Evolutionary conservation across 441 rosid species (phyloP), one percentile per base, ranked within the genome.

Genomic region (Pelargonium citronellum): DNA sequence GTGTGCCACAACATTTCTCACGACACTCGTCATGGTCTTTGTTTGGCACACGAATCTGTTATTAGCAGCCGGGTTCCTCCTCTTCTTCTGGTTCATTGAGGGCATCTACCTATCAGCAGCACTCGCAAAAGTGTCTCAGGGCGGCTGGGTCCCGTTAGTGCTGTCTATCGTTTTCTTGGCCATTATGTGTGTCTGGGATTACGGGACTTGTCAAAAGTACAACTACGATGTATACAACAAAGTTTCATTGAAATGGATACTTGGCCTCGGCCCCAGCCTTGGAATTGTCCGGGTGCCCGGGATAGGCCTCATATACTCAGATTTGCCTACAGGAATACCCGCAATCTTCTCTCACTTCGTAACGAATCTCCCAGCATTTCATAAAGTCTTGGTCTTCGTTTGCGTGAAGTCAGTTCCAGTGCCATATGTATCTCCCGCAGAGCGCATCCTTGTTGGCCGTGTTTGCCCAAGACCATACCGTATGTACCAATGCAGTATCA

Each of bases 321-420:
- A 93, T 69, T 78, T 93, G 73, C 97, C 92, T 41, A 89, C 96
- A 4, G 97, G 98, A 41, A 86, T 93, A 62, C 97, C 98, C 70
- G 85, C 97, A 66, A 91, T 89, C 67, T 93, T 93, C 82, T 91
- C 98, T 51, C 98, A 93, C 77, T 93, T 93, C 27, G 95, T 93
- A 7, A 91, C 96, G 37, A 93, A 93, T 79, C 87, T 93, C 66
- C 97, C 97, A 7, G 96, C 98, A 0, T 93, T 93, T 79, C 97
- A 89, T 65, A 83, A 91, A 73, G 91, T 91, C 22, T 77, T 88
- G 67, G 98, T 91, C 75, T 93, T 93, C 71, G 91, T 93, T 30
- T 93, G 98, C 75, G 91, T 91, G 74, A 93, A 93, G 83, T 91
- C 98, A 60, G 98, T 93, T 69, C 95, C 93, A 0, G 95, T 93